phyloP scores from a whole-genome alignment of 2,329 filamentous ascomycete species.

The Fusarium sp. region DNA sequence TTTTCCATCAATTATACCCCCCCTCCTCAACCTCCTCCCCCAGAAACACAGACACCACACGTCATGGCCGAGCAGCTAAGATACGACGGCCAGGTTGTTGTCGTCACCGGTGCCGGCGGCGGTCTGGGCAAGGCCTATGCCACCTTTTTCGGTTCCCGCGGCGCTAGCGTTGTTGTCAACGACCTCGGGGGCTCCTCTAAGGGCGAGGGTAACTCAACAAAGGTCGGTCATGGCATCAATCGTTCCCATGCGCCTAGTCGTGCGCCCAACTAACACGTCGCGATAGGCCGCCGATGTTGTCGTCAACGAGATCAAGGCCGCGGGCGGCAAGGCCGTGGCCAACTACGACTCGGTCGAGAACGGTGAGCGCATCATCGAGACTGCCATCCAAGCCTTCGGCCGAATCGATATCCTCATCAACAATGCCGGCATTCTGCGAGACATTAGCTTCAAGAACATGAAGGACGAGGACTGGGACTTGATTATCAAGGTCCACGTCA shows the following conservation, averaged over 20 bases:
- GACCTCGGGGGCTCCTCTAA: conserved; percentile 95
- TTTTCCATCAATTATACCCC: conserved; percentile 30
- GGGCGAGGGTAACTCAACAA: conserved; percentile 89
- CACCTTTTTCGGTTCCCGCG: conserved; percentile 90
- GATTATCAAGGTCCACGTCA: conserved; percentile 92
- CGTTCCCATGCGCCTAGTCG: not conserved
- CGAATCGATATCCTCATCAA: conserved; percentile 97
- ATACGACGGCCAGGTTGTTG: conserved; percentile 88
- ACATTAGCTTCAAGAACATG: conserved; percentile 99
- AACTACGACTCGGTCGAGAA: conserved; percentile 97
- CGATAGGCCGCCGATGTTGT: conserved; percentile 84
- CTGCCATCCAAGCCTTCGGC: conserved; percentile 84
- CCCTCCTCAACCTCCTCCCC: not conserved
- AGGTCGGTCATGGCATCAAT: conserved; percentile 69
- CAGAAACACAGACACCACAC: conserved; percentile 41
- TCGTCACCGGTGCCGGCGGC: conserved; percentile 86
- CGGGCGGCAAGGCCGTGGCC: conserved; percentile 94
- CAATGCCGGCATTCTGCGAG: conserved; percentile 95
- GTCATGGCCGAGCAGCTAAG: conserved; percentile 79
- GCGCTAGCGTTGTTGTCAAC: conserved; percentile 96
- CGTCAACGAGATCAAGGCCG: conserved; percentile 86
- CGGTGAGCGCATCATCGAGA: conserved; percentile 94
- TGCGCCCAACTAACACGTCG: conserved; percentile 38
- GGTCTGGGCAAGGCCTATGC: conserved; percentile 88
- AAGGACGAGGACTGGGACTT: conserved; percentile 97